A percentile compares a stretch with the other conserved stretches of the same genome.
Conservation (phyloP, 805 yeast genomes). For the fission yeast (Schizosaccharomyces pombe) region DNA sequence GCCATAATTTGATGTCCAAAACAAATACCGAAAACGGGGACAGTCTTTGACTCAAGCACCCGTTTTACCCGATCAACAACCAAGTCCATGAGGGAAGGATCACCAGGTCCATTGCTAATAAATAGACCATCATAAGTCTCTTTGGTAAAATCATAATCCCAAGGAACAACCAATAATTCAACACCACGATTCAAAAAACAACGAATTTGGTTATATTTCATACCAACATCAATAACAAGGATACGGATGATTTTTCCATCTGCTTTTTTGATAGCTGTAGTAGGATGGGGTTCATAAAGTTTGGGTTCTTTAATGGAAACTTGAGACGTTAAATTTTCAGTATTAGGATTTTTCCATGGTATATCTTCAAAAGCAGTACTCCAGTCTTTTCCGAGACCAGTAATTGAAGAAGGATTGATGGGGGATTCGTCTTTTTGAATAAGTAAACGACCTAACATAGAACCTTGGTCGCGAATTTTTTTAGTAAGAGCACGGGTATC, state of each 20-base stretch:
- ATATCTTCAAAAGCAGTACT: conserved; percentile 40
- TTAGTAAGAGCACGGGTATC: conserved; percentile 92
- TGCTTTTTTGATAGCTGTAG: conserved; percentile 29
- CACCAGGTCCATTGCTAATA: conserved; percentile 97
- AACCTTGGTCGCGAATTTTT: conserved; percentile 75
- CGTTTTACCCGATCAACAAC: conserved; percentile 36
- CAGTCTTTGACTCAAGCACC: conserved; percentile 39
- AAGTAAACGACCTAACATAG: conserved; percentile 74
- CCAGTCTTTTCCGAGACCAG: conserved; percentile 29
- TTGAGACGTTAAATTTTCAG: conserved; percentile 69
- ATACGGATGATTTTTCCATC: conserved; percentile 63
- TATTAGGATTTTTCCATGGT: conserved; percentile 85
- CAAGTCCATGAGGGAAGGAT: conserved; percentile 63
- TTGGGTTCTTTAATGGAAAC: conserved; percentile 65
- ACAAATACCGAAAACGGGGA: conserved; percentile 94
- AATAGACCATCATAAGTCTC: conserved; percentile 89
- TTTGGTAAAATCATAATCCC: conserved; percentile 56
- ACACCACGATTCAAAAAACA: conserved; percentile 93
- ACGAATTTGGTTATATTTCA: conserved; percentile 92
- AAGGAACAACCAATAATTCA: conserved; percentile 84
- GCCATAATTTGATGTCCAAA: conserved; percentile 93
- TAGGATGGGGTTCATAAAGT: conserved; percentile 45
- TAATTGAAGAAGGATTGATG: background rate
- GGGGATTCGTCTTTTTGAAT: conserved; percentile 22
- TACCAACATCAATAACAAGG: conserved; percentile 87